Base-by-base conservation (phyloP, 805 yeast genomes). In the Lachancea dasiensis region DNA sequence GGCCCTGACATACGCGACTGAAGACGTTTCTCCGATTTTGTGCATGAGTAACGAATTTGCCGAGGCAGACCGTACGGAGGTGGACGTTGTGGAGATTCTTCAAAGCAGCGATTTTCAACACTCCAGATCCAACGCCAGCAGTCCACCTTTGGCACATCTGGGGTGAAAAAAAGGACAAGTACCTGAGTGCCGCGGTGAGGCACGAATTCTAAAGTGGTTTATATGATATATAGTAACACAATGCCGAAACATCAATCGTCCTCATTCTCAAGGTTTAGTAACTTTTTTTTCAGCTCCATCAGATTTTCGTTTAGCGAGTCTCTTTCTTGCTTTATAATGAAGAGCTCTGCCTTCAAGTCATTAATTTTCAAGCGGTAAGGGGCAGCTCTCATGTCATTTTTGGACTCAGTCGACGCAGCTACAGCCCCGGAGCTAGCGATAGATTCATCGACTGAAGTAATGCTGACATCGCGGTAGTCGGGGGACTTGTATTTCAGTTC, bases 281-380 rank as follows among this genome's bases (percentile, higher is more conserved):
- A 60, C 49, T 73, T 74, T 56, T 81, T 81, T 61, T 81, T 80
- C 54, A 81, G 63, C 0, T 66, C 50, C 22, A 75, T 55, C 11
- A 79, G 73, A 41, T 70, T 78, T 16, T 77, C 81, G 52, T 77
- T 80, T 57, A 84, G 65, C 49, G 79, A 82, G 53, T 86, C 92
- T 47, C 94, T 72, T 61, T 86, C 96, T 61, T 86, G 90, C 51
- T 78, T 79, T 47, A 81, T 72, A 39, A 86, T 82, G 51, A 73
- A 81, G 47, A 86, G 66, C 56, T 86, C 95, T 3, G 95, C 95
- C 52, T 85, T 84, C 49, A 86, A 64, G 50, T 86, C 95, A 50
- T 83, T 78, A 30, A 86, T 72, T 60, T 80, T 83, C 65, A 86
- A 70, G 45, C 78, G 82, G 52, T 73, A 83, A 46, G 81, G 86